phyloP scores from a whole-genome alignment of 2,329 filamentous ascomycete species.

The Aspergillus flavus region DNA sequence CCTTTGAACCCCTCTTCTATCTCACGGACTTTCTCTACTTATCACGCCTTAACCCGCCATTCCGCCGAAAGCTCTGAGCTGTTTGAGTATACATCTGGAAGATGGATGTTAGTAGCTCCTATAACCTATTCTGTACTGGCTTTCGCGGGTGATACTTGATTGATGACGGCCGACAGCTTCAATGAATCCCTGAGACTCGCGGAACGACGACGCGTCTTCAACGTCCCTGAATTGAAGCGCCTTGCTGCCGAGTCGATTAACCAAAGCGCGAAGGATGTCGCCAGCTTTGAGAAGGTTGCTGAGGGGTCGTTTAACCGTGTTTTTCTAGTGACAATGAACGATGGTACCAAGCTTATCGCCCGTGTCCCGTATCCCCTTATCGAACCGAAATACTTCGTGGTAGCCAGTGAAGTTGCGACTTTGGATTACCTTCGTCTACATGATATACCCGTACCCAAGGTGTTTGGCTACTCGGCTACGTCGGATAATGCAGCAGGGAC shows the following conservation, averaged over 20 bases:
- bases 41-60: neutral
- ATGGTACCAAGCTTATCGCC: slow-evolving; percentile 26
- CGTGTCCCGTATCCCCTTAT: slow-evolving; percentile 29
- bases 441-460: slow-evolving; percentile 35
- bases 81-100: slow-evolving; percentile 1
- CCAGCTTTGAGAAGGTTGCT: slow-evolving; percentile 29
- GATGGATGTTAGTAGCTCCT: slow-evolving; percentile 1
- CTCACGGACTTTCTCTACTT: neutral
- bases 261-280: slow-evolving; percentile 9
- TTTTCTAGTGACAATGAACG: slow-evolving; percentile 25
- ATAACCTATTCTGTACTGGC: neutral
- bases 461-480: slow-evolving; percentile 38
- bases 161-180: neutral
- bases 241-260: neutral
- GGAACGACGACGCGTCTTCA: neutral
- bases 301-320: slow-evolving; percentile 34
- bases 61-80: neutral
- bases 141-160: neutral
- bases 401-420: slow-evolving; percentile 45
- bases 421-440: slow-evolving; percentile 37
- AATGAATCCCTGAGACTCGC: neutral
- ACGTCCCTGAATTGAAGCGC: neutral
- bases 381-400: slow-evolving; percentile 28
- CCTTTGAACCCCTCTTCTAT: neutral
- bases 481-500: slow-evolving; percentile 40